These are phyloP conservation scores for Leptographium wingfieldii DNA, from an alignment of 2,329 filamentous ascomycete genomes.

Conservation along the genomic window DNA sequence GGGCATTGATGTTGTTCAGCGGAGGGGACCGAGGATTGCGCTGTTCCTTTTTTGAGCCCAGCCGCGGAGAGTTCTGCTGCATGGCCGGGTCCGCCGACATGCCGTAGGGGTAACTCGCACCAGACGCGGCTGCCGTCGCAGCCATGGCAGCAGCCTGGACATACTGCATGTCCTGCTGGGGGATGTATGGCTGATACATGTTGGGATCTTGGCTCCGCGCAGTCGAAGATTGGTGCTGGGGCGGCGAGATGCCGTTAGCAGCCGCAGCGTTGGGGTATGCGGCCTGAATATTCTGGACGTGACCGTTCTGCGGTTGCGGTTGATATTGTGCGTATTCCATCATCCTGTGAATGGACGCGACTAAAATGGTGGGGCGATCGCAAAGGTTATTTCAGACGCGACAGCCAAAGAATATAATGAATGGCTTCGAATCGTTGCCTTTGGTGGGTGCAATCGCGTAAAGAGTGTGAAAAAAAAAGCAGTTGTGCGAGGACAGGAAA, in stretches of 20 bases:
- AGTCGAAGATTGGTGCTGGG: slow-evolving; percentile 16
- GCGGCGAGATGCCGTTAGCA: slow-evolving; percentile 55
- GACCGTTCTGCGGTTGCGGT: slow-evolving; percentile 53
- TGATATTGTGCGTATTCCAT: slow-evolving; percentile 70
- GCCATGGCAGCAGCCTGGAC: slow-evolving; percentile 90
- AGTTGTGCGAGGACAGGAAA: not conserved
- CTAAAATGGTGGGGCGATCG: not conserved
- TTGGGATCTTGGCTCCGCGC: slow-evolving; percentile 41
- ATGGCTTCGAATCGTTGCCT: not conserved
- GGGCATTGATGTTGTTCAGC: slow-evolving; percentile 48
- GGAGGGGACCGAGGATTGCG: slow-evolving; percentile 68
- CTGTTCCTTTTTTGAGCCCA: slow-evolving; percentile 61
- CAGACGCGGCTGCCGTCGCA: slow-evolving; percentile 78
- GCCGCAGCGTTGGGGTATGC: slow-evolving; percentile 48
- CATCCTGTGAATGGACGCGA: slow-evolving; percentile 23
- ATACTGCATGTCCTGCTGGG: slow-evolving; percentile 68
- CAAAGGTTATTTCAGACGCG: not conserved
- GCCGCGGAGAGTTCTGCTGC: slow-evolving; percentile 63
- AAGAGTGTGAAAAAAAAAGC: not conserved
- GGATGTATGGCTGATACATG: slow-evolving; percentile 74
- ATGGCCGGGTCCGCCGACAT: slow-evolving; percentile 58
- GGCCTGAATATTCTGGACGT: slow-evolving; percentile 50
- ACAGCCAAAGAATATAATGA: not conserved
- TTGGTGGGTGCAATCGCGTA: not conserved
- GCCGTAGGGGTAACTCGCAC: slow-evolving; percentile 56